Percentiles rank a stretch among this genome's conserved stretches.
phyloP scores from a whole-genome alignment of 1,284 basidiomycete genomes.

The Austroboletus rostrupii region DNA sequence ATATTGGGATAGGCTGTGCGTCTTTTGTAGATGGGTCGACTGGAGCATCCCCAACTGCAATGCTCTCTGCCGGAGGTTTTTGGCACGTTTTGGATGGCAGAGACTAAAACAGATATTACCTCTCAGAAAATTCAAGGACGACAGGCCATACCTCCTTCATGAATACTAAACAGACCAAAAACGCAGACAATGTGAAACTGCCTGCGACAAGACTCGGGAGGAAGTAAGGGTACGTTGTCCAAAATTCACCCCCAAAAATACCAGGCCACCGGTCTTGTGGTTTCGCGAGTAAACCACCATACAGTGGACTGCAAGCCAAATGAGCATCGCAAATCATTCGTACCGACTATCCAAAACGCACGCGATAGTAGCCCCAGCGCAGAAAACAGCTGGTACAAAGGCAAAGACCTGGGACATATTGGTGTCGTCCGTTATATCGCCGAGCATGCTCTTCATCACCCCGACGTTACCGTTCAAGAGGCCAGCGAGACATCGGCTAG shows the following conservation, averaged over 20 bases:
- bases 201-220: conserved; percentile 56
- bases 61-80: conserved; percentile 1
- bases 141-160: conserved; percentile 50
- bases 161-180: conserved; percentile 50
- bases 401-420: conserved; percentile 32
- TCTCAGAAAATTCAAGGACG: not conserved
- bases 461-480: conserved; percentile 36
- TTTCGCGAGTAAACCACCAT: conserved; percentile 44
- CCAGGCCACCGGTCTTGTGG: conserved; percentile 46
- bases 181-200: conserved; percentile 51
- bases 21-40: conserved; percentile 1
- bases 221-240: conserved; percentile 53
- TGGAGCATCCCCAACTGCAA: not conserved
- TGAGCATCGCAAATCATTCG: conserved; percentile 38
- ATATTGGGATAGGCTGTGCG: conserved; percentile 32
- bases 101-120: conserved; percentile 12
- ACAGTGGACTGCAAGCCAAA: conserved; percentile 42
- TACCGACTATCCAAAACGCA: conserved; percentile 9
- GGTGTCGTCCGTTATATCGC: conserved; percentile 46
- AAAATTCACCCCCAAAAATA: conserved; percentile 43
- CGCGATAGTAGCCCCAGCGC: conserved; percentile 24
- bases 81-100: conserved; percentile 15
- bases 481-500: conserved; percentile 35
- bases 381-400: conserved; percentile 24
- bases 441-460: conserved; percentile 42